A percentile compares a stretch with the other conserved stretches of the same genome.
Evolutionary conservation across 805 yeast species (phyloP).

Genomic region (Kazachstania taianensis): DNA sequence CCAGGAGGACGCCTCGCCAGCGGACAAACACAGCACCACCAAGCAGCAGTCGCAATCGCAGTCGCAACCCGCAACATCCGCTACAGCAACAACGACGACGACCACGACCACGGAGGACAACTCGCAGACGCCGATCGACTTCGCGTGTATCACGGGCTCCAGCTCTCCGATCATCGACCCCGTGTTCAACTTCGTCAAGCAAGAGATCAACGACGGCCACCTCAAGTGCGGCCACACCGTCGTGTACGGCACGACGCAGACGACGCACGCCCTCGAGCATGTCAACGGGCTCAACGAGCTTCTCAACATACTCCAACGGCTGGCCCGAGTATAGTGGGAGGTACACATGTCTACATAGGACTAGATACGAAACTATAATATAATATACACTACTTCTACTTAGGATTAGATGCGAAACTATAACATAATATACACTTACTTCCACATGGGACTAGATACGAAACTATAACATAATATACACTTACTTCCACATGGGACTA

Average conservation of each 20-base stretch:
- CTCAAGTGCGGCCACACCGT: slow-evolving; percentile 46
- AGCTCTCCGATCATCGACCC: slow-evolving; percentile 60
- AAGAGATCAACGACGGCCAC: slow-evolving; percentile 27
- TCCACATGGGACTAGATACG: too few species aligned
- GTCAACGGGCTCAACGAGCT: slow-evolving; percentile 64
- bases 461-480: too few species aligned
- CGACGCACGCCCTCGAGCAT: slow-evolving; percentile 51
- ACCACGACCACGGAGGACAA: slow-evolving; percentile 4
- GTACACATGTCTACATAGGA: too few species aligned
- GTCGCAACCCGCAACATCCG: not conserved
- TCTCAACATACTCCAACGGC: slow-evolving; percentile 36
- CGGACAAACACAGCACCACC: slow-evolving; percentile 16
- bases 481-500: too few species aligned
- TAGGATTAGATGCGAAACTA: too few species aligned
- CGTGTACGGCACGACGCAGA: slow-evolving; percentile 41
- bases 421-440: too few species aligned
- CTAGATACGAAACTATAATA: too few species aligned
- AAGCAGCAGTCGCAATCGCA: slow-evolving; percentile 10
- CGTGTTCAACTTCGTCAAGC: slow-evolving; percentile 44
- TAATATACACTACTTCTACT: too few species aligned
- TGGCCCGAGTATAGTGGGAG: slow-evolving; percentile 5
- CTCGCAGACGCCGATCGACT: slow-evolving; percentile 27
- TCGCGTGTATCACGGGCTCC: slow-evolving; percentile 54
- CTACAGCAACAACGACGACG: not conserved
- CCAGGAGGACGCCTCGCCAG: not conserved